Base-by-base conservation (phyloP, 2,329 filamentous ascomycete species). In the Microcyclospora tardicrescens region DNA sequence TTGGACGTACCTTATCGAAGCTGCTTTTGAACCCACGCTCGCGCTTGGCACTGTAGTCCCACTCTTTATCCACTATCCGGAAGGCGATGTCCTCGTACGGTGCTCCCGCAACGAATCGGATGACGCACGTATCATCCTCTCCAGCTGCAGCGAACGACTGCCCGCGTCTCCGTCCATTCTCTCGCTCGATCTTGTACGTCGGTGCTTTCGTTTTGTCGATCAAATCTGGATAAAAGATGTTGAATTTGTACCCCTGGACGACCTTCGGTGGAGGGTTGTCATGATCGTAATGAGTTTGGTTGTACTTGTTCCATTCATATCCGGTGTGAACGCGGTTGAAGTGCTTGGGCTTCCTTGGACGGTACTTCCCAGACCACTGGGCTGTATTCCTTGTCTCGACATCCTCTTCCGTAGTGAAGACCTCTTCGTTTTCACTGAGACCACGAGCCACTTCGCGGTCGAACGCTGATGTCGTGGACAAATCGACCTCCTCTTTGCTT, bases 261-360 rank as follows among this genome's bases (percentile, higher is more conserved):
- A 98, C 89, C 64, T 94, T 95, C 16, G 91, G 91, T 1, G 91
- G 91, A 2, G 91, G 91, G 55, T 96, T 95, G 58, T 96, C 89
- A 60, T 95, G 85, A 60, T 96, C 91, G 65, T 98, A 98, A 63
- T 98, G 91, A 10, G 91, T 98, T 64, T 98, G 91, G 57, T 98
- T 98, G 72, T 98, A 98, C 63, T 98, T 98, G 69, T 98, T 98
- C 91, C 91, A 98, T 61, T 98, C 91, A 61, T 96, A 98, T 38
- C 91, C 91, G 84, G 95, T 95, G 61, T 94, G 87, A 34, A 96
- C 87, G 31, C 91, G 81, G 58, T 96, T 96, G 72, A 98, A 98
- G 64, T 95, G 96, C 43, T 82, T 77, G 10, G 91, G 91, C 63
- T 96, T 98, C 46, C 91, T 76, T 6, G 89, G 86, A 30, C 81